A percentile compares a stretch with the other conserved stretches of the same genome.
phyloP scores from a whole-genome alignment of 1,139 yeast species.

The Candida glucosophila region DNA sequence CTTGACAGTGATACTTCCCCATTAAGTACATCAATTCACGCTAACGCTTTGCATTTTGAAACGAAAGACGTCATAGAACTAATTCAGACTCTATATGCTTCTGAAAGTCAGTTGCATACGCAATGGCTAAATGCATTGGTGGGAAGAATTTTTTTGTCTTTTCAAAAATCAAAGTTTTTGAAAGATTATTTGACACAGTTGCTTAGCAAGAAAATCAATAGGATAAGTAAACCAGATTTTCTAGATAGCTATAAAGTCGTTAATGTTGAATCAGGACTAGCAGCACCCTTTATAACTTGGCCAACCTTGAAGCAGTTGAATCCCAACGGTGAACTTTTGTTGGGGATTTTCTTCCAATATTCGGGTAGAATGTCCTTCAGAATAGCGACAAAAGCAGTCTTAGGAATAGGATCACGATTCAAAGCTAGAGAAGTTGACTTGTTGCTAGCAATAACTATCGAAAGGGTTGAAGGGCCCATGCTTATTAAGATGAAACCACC shows the following conservation, averaged over 20 bases:
- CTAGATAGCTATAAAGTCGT: constrained; percentile 73
- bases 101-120: constrained; percentile 75
- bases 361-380: constrained; percentile 68
- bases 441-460: constrained; percentile 61
- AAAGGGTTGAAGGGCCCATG: constrained; percentile 66
- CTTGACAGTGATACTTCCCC: constrained; percentile 8
- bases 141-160: constrained; percentile 71
- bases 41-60: constrained; percentile 64
- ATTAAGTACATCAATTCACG: constrained; percentile 37
- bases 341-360: constrained; percentile 57
- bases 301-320: constrained; percentile 63
- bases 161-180: constrained; percentile 63
- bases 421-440: constrained; percentile 74
- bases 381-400: constrained; percentile 68
- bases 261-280: constrained; percentile 64
- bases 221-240: constrained; percentile 81
- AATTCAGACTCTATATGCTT: constrained; percentile 68
- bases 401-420: constrained; percentile 68
- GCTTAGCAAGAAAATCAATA: constrained; percentile 62
- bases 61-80: constrained; percentile 65
- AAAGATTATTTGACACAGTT: constrained; percentile 48
- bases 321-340: constrained; percentile 72
- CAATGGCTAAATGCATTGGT: constrained; percentile 85
- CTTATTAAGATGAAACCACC: constrained; percentile 72
- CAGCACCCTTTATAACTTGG: constrained; percentile 73